Evolutionary conservation across 306 rosid genomes (phyloP), one percentile per base, ranked within the genome.

Genomic region (Elaeagnus macrophylla): DNA sequence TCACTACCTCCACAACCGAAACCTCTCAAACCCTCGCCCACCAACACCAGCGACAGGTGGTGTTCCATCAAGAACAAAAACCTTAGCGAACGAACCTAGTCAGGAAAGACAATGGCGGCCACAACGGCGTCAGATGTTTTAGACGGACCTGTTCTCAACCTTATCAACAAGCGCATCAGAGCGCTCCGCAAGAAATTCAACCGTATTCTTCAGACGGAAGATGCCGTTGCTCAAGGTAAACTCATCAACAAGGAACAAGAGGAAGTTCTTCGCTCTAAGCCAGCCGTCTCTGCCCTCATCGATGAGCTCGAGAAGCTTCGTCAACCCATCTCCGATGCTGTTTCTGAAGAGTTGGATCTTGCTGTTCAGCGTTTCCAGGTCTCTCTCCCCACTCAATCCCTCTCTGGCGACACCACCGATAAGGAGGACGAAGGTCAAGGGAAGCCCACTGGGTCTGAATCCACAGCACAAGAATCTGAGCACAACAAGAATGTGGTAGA

Each of bases 271-370:
- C 89, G 94, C 52, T 80, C 99, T 10, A 93, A 93, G 47, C 72
- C 99, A 53, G 57, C 72, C 12, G 76, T 87, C 37, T 0, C 48
- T 10, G 78, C 65, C 0, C 79, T 63, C 37, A 82, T 93, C 72
- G 99, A 93, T 32, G 99, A 93, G 64, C 76, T 93, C 51, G 99
- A 93, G 70, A 93, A 93, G 80, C 89, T 93, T 14, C 95, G 94
- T 1, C 89, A 77, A 35, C 99, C 99, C 8, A 83, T 93, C 51
- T 32, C 89, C 2, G 54, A 58, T 0, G 96, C 99, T 35, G 54
- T 87, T 43, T 16, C 82, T 3, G 99, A 93, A 45, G 99, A 93
- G 48, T 53, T 84, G 54, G 36, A 40, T 50, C 80, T 71, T 12
- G 75, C 95, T 4, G 51, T 75, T 6, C 72, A 66, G 16, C 69